A percentile compares a stretch with the other conserved stretches of the same genome.
These are phyloP conservation scores for Aspergillus carlsbadensis DNA, from an alignment of 495 filamentous ascomycete species.

Conservation along the genomic window DNA sequence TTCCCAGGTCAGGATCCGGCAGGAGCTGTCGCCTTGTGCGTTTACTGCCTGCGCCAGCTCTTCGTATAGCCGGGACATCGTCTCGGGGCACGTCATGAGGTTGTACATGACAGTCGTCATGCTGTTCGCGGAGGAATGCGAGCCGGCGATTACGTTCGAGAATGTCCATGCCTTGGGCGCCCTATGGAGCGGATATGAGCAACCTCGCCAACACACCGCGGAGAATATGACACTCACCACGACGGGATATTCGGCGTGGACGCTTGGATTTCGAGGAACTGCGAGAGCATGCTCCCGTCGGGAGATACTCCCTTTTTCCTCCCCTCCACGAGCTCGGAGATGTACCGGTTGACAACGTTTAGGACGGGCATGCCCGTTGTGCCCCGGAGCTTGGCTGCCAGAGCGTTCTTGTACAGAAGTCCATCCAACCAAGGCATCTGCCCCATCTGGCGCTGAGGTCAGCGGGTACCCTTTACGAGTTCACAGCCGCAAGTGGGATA, in stretches of 20 bases:
- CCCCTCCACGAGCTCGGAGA: no score
- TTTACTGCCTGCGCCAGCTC: no score
- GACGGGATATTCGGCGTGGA: neutral
- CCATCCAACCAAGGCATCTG: conserved; percentile 50
- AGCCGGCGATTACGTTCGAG: conserved; percentile 50
- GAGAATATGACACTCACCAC: neutral
- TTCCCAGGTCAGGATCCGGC: no score
- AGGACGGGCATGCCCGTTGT: neutral
- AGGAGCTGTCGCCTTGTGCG: no score
- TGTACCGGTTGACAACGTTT: neutral
- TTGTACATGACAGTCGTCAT: conserved; percentile 54
- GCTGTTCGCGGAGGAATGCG: conserved; percentile 50
- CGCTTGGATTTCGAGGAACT: neutral
- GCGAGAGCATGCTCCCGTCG: neutral
- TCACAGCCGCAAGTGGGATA: neutral
- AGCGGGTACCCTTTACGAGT: no score
- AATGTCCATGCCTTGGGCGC: conserved; percentile 16
- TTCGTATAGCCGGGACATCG: no score
- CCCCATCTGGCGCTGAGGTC: conserved; percentile 32
- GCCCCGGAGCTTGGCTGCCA: conserved; percentile 16
- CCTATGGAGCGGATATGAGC: neutral
- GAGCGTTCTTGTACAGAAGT: conserved; percentile 47
- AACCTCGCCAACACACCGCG: neutral
- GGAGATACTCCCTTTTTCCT: no score
- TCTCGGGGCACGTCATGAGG: no score